Percentiles rank a stretch among this genome's conserved stretches.
These are phyloP conservation scores for Physcomitrium patens DNA, from an alignment of 225 moss, liverwort and hornwort species.

Conservation along the genomic window DNA sequence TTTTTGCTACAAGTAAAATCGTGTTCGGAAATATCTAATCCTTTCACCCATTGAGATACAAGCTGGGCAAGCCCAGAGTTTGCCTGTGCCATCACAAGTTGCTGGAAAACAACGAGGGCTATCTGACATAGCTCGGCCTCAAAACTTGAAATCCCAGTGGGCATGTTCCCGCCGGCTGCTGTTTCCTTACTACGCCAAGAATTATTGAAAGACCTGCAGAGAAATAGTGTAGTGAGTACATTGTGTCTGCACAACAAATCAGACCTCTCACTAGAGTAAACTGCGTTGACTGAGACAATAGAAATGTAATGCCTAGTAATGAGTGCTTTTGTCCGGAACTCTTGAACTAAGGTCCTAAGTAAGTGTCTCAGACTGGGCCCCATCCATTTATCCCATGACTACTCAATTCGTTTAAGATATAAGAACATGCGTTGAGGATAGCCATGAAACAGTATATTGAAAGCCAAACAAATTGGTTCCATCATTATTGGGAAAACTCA, in stretches of 20 bases:
- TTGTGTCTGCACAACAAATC: not conserved
- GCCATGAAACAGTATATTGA: conserved; percentile 13
- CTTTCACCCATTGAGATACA: conserved; percentile 46
- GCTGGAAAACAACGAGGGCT: conserved; percentile 59
- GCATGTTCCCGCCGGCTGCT: conserved; percentile 27
- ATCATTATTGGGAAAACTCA: conserved; percentile 1
- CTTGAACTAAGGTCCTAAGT: not conserved
- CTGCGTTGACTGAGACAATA: not conserved
- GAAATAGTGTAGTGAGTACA: conserved; percentile 14
- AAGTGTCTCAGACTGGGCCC: not conserved
- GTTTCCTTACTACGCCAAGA: conserved; percentile 49
- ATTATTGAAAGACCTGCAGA: conserved; percentile 58
- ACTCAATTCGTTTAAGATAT: not conserved
- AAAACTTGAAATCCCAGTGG: conserved; percentile 36
- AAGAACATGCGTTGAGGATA: conserved; percentile 21
- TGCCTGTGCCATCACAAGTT: conserved; percentile 54
- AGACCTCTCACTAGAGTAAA: not conserved
- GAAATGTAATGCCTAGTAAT: not conserved
- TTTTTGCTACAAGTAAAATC: conserved; percentile 3
- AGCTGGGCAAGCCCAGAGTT: conserved; percentile 37
- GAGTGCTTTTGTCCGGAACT: not conserved
- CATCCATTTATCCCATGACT: not conserved
- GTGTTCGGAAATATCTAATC: conserved; percentile 27
- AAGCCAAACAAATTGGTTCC: not conserved
- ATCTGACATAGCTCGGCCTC: conserved; percentile 55